A percentile compares a stretch with the other conserved stretches of the same genome.
These are phyloP conservation scores for Rosa hybrid DNA, from an alignment of 331 rosid species.

Conservation along the genomic window DNA sequence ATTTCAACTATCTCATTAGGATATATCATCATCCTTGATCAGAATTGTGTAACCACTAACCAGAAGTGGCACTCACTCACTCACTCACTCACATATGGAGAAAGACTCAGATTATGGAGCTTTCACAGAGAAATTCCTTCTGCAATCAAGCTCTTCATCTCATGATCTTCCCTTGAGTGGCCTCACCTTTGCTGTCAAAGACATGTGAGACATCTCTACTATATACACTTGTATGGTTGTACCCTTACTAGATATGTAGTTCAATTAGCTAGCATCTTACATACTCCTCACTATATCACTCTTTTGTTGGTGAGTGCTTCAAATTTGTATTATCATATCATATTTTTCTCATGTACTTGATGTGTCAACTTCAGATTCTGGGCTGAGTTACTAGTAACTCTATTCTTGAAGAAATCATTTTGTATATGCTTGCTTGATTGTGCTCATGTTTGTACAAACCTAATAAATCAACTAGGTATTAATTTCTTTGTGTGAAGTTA, in stretches of 20 bases:
- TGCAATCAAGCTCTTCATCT: slow-evolving; percentile 48
- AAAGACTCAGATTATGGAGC: slow-evolving; percentile 56
- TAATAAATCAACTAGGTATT: background rate
- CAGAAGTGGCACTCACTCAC: background rate
- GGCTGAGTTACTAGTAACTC: background rate
- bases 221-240: background rate
- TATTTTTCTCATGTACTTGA: background rate
- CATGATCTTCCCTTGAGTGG: slow-evolving; percentile 57
- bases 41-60: background rate
- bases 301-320: slow-evolving; percentile 4
- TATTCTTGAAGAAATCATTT: background rate
- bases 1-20: background rate
- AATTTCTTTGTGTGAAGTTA: background rate
- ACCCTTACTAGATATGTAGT: background rate
- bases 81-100: slow-evolving; percentile 41
- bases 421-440: background rate
- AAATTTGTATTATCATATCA: background rate
- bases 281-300: background rate
- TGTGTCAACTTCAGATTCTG: background rate
- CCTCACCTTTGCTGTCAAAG: slow-evolving; percentile 90
- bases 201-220: slow-evolving; percentile 52
- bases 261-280: background rate
- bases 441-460: background rate
- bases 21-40: background rate
- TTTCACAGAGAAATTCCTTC: slow-evolving; percentile 62